Evolutionary conservation across 2,329 filamentous ascomycete genomes (phyloP).

Genomic region (Cordyceps militaris): DNA sequence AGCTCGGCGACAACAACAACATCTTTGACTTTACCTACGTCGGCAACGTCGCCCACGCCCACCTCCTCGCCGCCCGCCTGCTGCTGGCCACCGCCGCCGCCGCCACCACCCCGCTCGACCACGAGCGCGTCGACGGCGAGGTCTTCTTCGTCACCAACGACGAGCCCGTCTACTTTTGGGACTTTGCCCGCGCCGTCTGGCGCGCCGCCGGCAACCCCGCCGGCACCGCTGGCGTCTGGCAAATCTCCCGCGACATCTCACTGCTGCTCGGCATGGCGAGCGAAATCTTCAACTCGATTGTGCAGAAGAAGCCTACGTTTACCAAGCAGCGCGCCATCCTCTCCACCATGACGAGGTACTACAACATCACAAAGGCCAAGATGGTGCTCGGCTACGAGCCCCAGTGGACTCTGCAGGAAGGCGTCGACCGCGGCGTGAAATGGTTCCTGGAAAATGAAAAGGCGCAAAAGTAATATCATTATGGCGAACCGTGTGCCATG

Average conservation of each 20-base stretch:
- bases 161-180: constrained; percentile 83
- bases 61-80: constrained; percentile 71
- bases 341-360: constrained; percentile 70
- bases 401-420: constrained; percentile 59
- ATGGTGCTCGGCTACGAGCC: constrained; percentile 62
- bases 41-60: constrained; percentile 63
- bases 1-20: constrained; percentile 66
- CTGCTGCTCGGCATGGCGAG: constrained; percentile 44
- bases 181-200: constrained; percentile 77
- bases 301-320: constrained; percentile 49
- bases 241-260: constrained; percentile 45
- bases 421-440: constrained; percentile 45
- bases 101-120: constrained; percentile 56
- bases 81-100: constrained; percentile 55
- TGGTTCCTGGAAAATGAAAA: constrained; percentile 50
- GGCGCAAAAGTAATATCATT: not conserved
- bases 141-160: constrained; percentile 90
- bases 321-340: constrained; percentile 56
- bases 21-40: constrained; percentile 60
- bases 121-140: constrained; percentile 74
- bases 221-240: constrained; percentile 49
- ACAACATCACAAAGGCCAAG: constrained; percentile 70
- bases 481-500: not conserved
- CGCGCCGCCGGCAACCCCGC: constrained; percentile 45
- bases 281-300: constrained; percentile 43